Conservation (phyloP, 2,329 filamentous ascomycete genomes). For the Colletotrichum sp. region DNA sequence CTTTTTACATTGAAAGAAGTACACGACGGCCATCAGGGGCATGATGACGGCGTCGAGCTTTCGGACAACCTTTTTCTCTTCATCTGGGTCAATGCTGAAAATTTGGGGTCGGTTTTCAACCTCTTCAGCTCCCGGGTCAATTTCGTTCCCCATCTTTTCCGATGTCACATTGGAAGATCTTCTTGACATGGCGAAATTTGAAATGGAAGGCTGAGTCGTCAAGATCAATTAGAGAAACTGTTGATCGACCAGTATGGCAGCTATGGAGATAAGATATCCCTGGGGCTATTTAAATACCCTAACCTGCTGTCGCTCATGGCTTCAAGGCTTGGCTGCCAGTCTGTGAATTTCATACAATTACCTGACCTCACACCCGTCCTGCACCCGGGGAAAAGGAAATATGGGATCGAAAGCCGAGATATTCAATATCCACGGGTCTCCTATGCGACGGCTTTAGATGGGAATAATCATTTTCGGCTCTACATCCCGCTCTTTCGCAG, state of each 20-base stretch:
- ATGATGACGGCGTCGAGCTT: constrained; percentile 22
- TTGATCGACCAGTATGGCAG: too few relatives aligned
- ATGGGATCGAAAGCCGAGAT: background rate
- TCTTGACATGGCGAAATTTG: background rate
- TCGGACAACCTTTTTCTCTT: constrained; percentile 5
- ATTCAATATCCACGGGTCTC: background rate
- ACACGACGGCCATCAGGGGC: constrained; percentile 22
- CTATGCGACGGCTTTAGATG: background rate
- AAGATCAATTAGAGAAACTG: too few relatives aligned
- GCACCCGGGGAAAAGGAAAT: background rate
- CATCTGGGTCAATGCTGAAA: background rate
- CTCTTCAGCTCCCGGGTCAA: background rate
- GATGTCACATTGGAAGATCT: background rate
- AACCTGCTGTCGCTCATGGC: too few relatives aligned
- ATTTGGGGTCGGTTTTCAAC: background rate
- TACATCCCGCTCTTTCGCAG: background rate
- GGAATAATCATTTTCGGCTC: background rate
- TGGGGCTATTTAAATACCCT: too few relatives aligned
- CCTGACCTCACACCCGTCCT: background rate
- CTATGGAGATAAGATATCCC: too few relatives aligned
- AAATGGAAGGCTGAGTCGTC: background rate
- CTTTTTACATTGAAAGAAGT: constrained; percentile 22
- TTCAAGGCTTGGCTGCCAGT: background rate
- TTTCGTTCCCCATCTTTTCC: background rate
- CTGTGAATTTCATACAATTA: background rate